Base-by-base conservation (phyloP, 768 basidiomycete genomes). In the Tulasnella sp. region DNA sequence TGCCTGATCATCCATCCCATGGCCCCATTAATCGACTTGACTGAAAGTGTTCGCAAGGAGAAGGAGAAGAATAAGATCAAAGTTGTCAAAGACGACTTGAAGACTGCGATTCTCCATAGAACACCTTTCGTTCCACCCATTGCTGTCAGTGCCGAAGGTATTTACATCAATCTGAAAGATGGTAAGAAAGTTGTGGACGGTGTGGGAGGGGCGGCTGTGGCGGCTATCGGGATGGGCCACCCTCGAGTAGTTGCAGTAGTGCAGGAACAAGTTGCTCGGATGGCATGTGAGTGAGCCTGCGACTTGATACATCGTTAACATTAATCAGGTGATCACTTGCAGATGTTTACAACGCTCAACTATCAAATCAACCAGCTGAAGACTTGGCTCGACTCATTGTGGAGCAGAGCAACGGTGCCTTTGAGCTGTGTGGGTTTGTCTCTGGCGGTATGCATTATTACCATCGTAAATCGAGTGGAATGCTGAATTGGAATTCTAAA, bases 311-410 rank as follows among this genome's bases (percentile, higher is more conserved):
- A n/a, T 24, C 22, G n/a, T 39, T 22, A 13, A 9, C 39, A 8
- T 15, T 32, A 44, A 28, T 28, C 45, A 25, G 29, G 35, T 16
- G 32, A 32, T 10, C 8, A 28, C 16, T 25, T 27, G 28, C 45
- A 88, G 87, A 89, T 72, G 81, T 86, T 4, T 91, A 88, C 61
- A 88, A 83, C 56, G 80, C 86, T 77, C 86, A 89, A 61, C 62
- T 88, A 16, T 80, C 84, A 6, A 89, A 78, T 57, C 71, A 77
- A 47, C 83, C 87, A 43, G 86, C 89, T 9, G 87, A 91, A 59
- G 75, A 78, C 44, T 72, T 92, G 22, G 86, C 87, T 1, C 72
- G 76, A 37, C 61, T 73, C 13, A 65, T 91, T 20, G 67, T 86
- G 3, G 70, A 74, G n/a, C 69, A 67, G 4, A 77, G 84, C 48